These are phyloP conservation scores for Limonium bicolor DNA, from an alignment of 148 eudicot species.

Conservation along the genomic window DNA sequence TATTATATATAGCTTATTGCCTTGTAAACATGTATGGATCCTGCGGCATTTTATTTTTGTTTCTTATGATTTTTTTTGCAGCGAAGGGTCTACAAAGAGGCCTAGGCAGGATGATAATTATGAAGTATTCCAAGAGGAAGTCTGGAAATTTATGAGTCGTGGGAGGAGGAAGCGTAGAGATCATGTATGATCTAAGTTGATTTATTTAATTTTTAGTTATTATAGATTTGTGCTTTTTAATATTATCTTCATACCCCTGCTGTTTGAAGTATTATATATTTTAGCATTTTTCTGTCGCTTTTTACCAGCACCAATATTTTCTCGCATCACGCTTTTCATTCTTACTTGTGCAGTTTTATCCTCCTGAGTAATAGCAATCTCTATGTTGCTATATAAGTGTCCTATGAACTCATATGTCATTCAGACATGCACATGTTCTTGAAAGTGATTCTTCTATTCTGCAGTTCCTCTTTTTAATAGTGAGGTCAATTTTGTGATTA, in stretches of 20 bases:
- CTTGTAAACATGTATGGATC: background rate
- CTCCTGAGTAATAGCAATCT: too few relatives aligned
- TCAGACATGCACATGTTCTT: background rate
- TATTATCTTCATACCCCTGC: background rate
- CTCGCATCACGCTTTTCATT: background rate
- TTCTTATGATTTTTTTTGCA: conserved; percentile 10
- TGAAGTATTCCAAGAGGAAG: conserved; percentile 52
- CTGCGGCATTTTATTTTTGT: background rate
- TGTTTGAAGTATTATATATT: background rate
- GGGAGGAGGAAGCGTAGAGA: conserved; percentile 30
- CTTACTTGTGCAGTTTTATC: background rate
- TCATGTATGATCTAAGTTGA: conserved; percentile 38
- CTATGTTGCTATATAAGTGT: background rate
- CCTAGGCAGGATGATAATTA: conserved; percentile 24
- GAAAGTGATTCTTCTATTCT: background rate
- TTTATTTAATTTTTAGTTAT: background rate
- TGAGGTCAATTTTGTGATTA: background rate
- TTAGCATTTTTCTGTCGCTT: background rate
- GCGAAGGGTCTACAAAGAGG: conserved; percentile 43
- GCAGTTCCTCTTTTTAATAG: background rate
- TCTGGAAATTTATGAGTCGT: conserved; percentile 50
- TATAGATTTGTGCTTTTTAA: background rate
- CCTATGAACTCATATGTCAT: background rate
- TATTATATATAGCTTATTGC: background rate
- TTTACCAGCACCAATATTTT: background rate